phyloP scores from a whole-genome alignment of 2,329 filamentous ascomycete species.

The Nigrospora sphaerica region DNA sequence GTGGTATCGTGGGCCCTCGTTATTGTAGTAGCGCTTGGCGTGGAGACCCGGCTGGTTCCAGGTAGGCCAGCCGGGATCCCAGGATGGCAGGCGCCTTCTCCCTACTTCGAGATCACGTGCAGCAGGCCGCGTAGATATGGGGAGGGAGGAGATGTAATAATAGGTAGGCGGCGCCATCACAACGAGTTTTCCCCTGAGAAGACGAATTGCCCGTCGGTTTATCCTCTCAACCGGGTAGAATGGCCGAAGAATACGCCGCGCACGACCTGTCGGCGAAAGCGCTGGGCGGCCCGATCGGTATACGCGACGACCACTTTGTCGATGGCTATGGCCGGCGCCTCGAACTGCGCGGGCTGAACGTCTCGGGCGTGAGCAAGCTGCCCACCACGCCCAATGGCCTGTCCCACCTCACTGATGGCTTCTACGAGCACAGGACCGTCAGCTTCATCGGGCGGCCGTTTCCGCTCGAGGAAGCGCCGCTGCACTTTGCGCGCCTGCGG shows the following conservation, averaged over 20 bases:
- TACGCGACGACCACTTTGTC: slow-evolving; percentile 22
- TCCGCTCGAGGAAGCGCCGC: slow-evolving; percentile 26
- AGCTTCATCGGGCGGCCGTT: slow-evolving; percentile 32
- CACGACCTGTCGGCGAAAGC: slow-evolving; percentile 27
- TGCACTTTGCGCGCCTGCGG: slow-evolving; percentile 29
- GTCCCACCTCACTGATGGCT: slow-evolving; percentile 30
- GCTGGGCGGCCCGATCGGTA: slow-evolving; percentile 21
- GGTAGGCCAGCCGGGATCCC: too few relatives aligned
- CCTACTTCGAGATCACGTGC: too few relatives aligned
- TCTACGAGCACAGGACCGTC: slow-evolving; percentile 30
- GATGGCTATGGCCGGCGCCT: slow-evolving; percentile 30
- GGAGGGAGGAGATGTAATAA: too few relatives aligned
- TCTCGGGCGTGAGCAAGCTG: slow-evolving; percentile 32
- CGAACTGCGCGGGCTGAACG: slow-evolving; percentile 32
- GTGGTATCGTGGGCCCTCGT: too few relatives aligned
- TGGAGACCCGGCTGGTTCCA: too few relatives aligned
- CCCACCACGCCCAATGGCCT: slow-evolving; percentile 28
- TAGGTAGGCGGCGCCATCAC: too few relatives aligned
- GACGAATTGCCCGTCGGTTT: too few relatives aligned
- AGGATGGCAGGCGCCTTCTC: too few relatives aligned
- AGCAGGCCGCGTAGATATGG: too few relatives aligned
- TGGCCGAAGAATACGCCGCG: slow-evolving; percentile 10
- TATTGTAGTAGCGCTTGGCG: too few relatives aligned
- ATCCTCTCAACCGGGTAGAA: neutral
- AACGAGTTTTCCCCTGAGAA: too few relatives aligned